Percentiles rank a stretch among this genome's conserved stretches.
Conservation (phyloP, 1,284 basidiomycete genomes). For the Ustilago vetiveriae region DNA sequence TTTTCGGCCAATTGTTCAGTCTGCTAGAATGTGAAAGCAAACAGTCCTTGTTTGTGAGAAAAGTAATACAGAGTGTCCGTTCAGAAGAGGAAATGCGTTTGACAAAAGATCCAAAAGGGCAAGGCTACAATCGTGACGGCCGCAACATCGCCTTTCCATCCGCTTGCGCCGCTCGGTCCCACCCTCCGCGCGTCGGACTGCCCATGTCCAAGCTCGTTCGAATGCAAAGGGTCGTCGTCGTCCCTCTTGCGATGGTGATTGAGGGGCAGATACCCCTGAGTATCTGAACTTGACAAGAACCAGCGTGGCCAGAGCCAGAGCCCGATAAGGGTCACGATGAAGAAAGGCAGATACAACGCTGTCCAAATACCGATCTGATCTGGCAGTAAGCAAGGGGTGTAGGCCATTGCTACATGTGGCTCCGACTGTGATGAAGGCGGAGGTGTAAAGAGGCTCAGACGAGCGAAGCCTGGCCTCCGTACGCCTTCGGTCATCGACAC, state of each 20-base stretch:
- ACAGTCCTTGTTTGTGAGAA: not conserved
- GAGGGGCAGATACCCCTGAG: constrained; percentile 19
- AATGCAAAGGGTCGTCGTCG: constrained; percentile 17
- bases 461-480: constrained; percentile 51
- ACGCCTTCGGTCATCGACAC: constrained; percentile 60
- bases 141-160: constrained; percentile 28
- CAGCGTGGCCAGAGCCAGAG: constrained; percentile 21
- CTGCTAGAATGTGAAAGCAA: too few relatives aligned
- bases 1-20: too few relatives aligned
- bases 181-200: too few relatives aligned
- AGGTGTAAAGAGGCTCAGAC: constrained; percentile 43
- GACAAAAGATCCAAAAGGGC: constrained; percentile 43
- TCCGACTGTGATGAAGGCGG: constrained; percentile 1
- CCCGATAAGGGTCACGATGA: constrained; percentile 20
- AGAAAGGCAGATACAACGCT: constrained; percentile 39
- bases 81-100: constrained; percentile 41
- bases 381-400: constrained; percentile 54
- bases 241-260: constrained; percentile 21
- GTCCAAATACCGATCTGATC: constrained; percentile 59
- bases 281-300: not conserved
- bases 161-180: not conserved
- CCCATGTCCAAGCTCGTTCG: not conserved
- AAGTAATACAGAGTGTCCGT: not conserved
- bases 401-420: constrained; percentile 17
- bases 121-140: constrained; percentile 38